These are phyloP conservation scores for Heracleum sosnowskyi DNA, from an alignment of 129 eudicot species.

Conservation along the genomic window DNA sequence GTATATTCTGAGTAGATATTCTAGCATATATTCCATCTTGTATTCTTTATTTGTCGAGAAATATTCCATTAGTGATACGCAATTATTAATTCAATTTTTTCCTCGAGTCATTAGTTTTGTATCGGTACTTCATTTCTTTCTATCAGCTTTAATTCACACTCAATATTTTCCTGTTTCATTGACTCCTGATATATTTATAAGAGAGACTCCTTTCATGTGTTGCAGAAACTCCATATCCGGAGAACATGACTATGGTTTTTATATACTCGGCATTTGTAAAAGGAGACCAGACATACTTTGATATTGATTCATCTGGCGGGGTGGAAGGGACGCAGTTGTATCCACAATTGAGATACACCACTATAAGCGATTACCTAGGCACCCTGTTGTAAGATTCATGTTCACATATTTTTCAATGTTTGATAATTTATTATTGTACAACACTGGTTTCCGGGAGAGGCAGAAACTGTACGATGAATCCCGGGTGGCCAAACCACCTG, in stretches of 20 bases:
- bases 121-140: background rate
- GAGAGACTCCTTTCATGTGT: background rate
- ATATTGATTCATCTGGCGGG: slow-evolving; percentile 44
- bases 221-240: slow-evolving; percentile 75
- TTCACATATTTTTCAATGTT: background rate
- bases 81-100: background rate
- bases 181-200: background rate
- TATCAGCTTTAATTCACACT: background rate
- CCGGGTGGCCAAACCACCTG: background rate
- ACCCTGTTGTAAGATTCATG: slow-evolving; percentile 24
- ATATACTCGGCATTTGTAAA: slow-evolving; percentile 74
- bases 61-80: background rate
- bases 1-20: background rate
- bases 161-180: background rate
- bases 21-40: background rate
- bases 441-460: background rate
- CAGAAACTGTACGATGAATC: background rate
- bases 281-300: slow-evolving; percentile 74
- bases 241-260: slow-evolving; percentile 70
- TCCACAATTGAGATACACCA: slow-evolving; percentile 65
- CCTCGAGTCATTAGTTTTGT: background rate
- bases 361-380: slow-evolving; percentile 52
- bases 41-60: background rate
- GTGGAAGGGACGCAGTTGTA: slow-evolving; percentile 69
- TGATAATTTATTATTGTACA: background rate